Conservation (phyloP, 2,329 filamentous ascomycete genomes). For the Cladosporium sp. region DNA sequence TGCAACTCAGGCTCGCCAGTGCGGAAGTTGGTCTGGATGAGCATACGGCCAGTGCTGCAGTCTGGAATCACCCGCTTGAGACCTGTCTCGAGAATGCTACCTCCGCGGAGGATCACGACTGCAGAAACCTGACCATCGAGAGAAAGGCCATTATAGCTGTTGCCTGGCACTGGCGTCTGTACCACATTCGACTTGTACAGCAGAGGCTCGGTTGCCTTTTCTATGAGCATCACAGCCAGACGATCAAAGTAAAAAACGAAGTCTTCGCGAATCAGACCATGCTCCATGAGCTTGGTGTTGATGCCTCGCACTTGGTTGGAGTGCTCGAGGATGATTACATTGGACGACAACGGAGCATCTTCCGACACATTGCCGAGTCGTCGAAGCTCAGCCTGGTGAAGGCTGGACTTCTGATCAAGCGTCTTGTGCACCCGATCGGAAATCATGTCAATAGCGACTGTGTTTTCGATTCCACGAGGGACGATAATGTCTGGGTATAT, state of each 20-base stretch:
- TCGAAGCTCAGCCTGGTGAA: constrained; percentile 74
- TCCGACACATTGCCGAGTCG: constrained; percentile 66
- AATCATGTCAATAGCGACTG: constrained; percentile 90
- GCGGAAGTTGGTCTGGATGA: constrained; percentile 78
- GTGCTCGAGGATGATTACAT: constrained; percentile 68
- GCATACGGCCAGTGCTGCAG: constrained; percentile 78
- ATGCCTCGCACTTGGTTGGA: constrained; percentile 81
- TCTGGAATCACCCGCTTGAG: constrained; percentile 88
- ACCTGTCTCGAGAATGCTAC: constrained; percentile 81
- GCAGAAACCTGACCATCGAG: constrained; percentile 72
- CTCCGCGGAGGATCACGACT: constrained; percentile 82
- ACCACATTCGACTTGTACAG: constrained; percentile 62
- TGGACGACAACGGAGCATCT: constrained; percentile 67
- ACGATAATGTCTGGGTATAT: constrained; percentile 73
- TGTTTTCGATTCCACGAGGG: constrained; percentile 89
- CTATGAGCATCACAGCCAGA: constrained; percentile 76
- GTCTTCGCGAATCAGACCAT: constrained; percentile 74
- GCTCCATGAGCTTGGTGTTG: constrained; percentile 84
- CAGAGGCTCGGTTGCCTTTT: constrained; percentile 69
- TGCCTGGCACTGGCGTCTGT: constrained; percentile 62
- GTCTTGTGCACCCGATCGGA: constrained; percentile 88
- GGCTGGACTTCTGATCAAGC: constrained; percentile 76
- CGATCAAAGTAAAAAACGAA: constrained; percentile 98
- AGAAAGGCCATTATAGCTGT: constrained; percentile 66
- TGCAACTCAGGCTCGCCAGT: constrained; percentile 91